Evolutionary conservation across 2,329 filamentous ascomycete genomes (phyloP).

Genomic region (Colletotrichum orbiculare): DNA sequence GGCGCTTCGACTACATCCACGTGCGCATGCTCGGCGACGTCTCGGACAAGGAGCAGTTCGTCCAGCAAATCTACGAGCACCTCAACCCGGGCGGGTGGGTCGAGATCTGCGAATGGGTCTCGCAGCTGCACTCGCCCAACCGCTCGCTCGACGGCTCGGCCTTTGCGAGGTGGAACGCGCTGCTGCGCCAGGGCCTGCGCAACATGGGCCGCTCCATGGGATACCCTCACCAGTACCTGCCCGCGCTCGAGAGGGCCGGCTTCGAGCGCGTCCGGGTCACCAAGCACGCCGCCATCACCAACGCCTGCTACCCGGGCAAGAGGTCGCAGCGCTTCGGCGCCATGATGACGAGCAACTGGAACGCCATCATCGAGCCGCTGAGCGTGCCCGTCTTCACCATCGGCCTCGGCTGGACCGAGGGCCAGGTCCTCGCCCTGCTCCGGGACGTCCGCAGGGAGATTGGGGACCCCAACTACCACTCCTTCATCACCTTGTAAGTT

Average conservation of each 20-base stretch:
- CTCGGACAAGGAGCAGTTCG: conserved; percentile 40
- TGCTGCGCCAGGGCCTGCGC: conserved; percentile 43
- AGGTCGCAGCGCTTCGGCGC: conserved; percentile 43
- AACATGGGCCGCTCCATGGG: conserved; percentile 46
- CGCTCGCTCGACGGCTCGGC: conserved; percentile 45
- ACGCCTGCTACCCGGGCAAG: conserved; percentile 45
- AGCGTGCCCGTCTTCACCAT: conserved; percentile 52
- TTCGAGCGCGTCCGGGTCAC: conserved; percentile 43
- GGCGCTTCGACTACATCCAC: conserved; percentile 46
- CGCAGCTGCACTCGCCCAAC: conserved; percentile 46
- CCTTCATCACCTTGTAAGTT: conserved; percentile 52
- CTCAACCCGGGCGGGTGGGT: conserved; percentile 39
- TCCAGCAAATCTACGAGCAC: conserved; percentile 46
- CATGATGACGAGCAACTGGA: conserved; percentile 44
- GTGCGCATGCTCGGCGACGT: conserved; percentile 47
- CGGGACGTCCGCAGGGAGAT: conserved; percentile 48
- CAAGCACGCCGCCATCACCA: conserved; percentile 43
- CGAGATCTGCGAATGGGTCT: conserved; percentile 50
- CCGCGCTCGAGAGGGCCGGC: conserved; percentile 39
- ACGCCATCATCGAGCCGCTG: conserved; percentile 40
- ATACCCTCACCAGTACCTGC: conserved; percentile 42
- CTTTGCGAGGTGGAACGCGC: conserved; percentile 44
- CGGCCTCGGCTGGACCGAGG: conserved; percentile 47
- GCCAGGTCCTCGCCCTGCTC: conserved; percentile 48
- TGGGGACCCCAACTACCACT: conserved; percentile 48